Evolutionary conservation across 306 rosid genomes (phyloP).

Genomic region (Lagenaria siceraria): DNA sequence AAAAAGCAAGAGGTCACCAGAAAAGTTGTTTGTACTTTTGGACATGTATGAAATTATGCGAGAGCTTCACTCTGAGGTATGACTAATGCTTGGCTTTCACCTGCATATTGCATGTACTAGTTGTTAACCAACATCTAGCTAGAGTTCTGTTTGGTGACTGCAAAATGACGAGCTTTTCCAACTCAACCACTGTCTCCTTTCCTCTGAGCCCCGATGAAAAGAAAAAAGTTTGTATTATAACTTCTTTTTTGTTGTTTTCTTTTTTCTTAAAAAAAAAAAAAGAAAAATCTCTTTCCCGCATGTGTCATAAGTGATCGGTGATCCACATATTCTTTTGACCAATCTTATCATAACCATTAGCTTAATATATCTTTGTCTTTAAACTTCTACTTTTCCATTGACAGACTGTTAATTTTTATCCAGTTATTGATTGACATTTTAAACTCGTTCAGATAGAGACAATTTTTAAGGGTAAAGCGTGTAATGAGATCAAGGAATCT

Average conservation of each 20-base stretch:
- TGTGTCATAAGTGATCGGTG: too few relatives aligned
- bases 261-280: neutral
- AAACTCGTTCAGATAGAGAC: slow-evolving; percentile 51
- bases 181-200: neutral
- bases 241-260: neutral
- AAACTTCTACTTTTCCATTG: neutral
- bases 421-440: slow-evolving; percentile 4
- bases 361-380: neutral
- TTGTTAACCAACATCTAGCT: neutral
- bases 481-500: slow-evolving; percentile 67
- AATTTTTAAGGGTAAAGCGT: slow-evolving; percentile 75
- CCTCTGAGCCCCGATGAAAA: neutral
- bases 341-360: neutral
- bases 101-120: neutral
- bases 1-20: slow-evolving; percentile 90
- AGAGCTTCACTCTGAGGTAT: slow-evolving; percentile 93
- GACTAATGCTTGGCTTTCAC: neutral
- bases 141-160: neutral
- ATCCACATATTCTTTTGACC: too few relatives aligned
- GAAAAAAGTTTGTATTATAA: neutral
- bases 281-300: neutral
- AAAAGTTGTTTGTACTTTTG: slow-evolving; percentile 86
- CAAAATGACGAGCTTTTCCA: neutral
- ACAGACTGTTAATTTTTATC: neutral
- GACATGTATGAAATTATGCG: slow-evolving; percentile 98